phyloP scores from a whole-genome alignment of 2,329 filamentous ascomycete species.

The Penicillium sp. region DNA sequence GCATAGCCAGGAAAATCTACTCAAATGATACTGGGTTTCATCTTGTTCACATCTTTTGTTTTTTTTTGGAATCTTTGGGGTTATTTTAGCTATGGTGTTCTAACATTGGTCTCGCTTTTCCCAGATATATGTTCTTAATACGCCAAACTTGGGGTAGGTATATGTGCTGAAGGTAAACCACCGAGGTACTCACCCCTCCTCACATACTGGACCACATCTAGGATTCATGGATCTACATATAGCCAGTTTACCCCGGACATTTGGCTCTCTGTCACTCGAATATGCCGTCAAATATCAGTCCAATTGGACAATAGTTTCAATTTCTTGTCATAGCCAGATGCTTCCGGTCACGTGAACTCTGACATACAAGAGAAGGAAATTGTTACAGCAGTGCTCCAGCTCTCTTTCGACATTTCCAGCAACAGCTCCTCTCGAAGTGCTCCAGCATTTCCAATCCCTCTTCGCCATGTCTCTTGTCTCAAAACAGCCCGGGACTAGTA shows the following conservation, averaged over 20 bases:
- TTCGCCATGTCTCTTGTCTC: neutral
- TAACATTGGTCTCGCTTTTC: neutral
- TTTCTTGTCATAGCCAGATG: neutral
- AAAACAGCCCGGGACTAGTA: neutral
- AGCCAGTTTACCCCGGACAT: neutral
- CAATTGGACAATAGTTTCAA: neutral
- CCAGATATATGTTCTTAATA: neutral
- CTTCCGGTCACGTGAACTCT: neutral
- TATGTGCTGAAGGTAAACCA: neutral
- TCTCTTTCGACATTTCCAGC: neutral
- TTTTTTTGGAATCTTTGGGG: neutral
- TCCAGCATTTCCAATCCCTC: neutral
- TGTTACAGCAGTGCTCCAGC: neutral
- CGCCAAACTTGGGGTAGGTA: neutral
- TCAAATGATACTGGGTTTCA: slow-evolving; percentile 32
- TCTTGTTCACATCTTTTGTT: slow-evolving; percentile 21
- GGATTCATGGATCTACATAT: neutral
- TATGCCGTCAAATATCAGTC: neutral
- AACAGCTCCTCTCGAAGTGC: neutral
- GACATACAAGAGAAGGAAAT: neutral
- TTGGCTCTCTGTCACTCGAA: neutral
- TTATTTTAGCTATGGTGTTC: neutral
- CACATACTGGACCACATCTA: neutral
- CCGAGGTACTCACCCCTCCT: neutral
- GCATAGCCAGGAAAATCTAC: slow-evolving; percentile 36